Percentiles rank a stretch among this genome's conserved stretches.
phyloP scores from a whole-genome alignment of 2,329 filamentous ascomycete species.

The Diatrype stigma region DNA sequence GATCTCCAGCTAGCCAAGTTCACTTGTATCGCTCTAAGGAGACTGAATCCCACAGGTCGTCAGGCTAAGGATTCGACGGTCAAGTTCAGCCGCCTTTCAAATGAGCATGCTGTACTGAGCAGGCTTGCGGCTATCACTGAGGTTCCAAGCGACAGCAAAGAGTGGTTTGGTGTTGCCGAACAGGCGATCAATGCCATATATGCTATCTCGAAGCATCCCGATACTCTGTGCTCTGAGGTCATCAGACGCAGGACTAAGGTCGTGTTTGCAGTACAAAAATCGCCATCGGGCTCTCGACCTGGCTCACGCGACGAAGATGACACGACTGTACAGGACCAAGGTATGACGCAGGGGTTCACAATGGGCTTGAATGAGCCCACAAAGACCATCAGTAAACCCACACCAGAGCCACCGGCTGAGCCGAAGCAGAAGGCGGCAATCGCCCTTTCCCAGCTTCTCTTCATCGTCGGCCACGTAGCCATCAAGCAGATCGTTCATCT shows the following conservation, averaged over 20 bases:
- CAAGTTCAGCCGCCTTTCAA: conserved; percentile 74
- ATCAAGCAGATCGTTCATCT: conserved; percentile 99
- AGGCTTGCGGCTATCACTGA: conserved; percentile 82
- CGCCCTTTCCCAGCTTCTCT: conserved; percentile 83
- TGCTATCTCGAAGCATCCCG: conserved; percentile 86
- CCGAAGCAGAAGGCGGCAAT: conserved; percentile 65
- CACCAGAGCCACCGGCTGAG: conserved; percentile 30
- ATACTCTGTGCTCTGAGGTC: conserved; percentile 87
- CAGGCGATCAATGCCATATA: conserved; percentile 97
- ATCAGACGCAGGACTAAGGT: conserved; percentile 79
- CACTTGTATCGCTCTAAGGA: conserved; percentile 86
- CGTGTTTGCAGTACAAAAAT: conserved; percentile 59
- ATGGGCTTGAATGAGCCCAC: conserved; percentile 26
- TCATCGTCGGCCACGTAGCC: conserved; percentile 92
- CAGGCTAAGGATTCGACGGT: conserved; percentile 68
- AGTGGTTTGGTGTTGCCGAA: conserved; percentile 94
- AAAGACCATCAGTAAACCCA: conserved; percentile 25
- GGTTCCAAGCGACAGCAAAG: conserved; percentile 81
- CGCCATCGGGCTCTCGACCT: conserved; percentile 38
- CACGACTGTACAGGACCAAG: conserved; percentile 29
- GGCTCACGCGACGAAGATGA: conserved; percentile 41
- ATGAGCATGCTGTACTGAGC: conserved; percentile 82
- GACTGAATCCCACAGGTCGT: conserved; percentile 83
- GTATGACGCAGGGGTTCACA: conserved; percentile 30
- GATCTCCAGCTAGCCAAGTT: conserved; percentile 91